Conservation (phyloP, 108 stramenopile species). For the Nannochloropsis gaditana region DNA sequence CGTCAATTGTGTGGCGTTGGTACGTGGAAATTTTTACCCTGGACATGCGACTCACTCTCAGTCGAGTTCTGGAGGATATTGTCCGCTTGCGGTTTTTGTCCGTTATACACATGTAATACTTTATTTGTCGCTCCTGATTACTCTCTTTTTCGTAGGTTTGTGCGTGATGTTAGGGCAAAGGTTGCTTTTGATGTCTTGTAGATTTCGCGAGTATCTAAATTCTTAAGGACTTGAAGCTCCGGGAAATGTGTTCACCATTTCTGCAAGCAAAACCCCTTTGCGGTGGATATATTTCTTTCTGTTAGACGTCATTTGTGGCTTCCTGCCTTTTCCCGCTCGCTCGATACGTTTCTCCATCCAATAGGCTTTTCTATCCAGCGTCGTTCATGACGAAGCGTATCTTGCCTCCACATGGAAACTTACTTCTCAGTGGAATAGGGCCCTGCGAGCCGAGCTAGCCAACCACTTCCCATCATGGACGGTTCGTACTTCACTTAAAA, state of each 20-base stretch:
- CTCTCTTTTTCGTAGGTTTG: not conserved
- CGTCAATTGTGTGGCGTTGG: conserved; percentile 45
- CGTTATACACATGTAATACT: not conserved
- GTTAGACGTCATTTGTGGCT: not conserved
- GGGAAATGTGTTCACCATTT: no score
- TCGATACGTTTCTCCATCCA: not conserved
- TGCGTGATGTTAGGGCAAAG: no score
- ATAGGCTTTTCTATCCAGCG: not conserved
- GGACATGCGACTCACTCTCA: not conserved
- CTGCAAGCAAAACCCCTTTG: not conserved
- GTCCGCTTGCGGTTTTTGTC: not conserved
- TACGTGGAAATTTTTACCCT: no score
- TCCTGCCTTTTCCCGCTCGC: not conserved
- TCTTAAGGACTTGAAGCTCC: no score
- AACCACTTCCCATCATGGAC: conserved; percentile 38
- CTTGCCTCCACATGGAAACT: conserved; percentile 31
- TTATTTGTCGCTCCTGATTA: not conserved
- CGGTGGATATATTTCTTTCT: not conserved
- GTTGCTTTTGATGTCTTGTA: no score
- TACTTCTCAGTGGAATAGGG: conserved; percentile 37
- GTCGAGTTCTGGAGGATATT: not conserved
- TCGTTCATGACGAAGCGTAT: not conserved
- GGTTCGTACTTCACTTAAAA: conserved; percentile 16
- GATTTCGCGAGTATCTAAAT: no score
- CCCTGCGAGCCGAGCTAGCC: conserved; percentile 29